Conservation (phyloP, 2,329 filamentous ascomycete genomes). For the Arthrobotrys pseudoclavata region DNA sequence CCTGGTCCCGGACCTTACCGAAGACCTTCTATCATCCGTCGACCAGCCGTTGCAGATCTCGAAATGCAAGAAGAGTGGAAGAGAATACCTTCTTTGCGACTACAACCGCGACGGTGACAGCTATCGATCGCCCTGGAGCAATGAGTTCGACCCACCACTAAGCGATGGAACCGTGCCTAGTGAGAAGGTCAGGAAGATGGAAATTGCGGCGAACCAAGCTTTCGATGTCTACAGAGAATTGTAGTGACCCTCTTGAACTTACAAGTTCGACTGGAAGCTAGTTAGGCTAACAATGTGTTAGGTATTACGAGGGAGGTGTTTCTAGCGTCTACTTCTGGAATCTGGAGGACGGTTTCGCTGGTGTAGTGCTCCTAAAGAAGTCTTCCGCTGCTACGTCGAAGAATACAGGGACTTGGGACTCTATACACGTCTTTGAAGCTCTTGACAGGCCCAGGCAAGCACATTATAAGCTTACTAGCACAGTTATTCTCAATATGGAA, state of each 20-base stretch:
- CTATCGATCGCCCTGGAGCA: slow-evolving; percentile 98
- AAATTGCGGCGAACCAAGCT: slow-evolving; percentile 92
- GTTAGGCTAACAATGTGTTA: slow-evolving; percentile 60
- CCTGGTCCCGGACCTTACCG: slow-evolving; percentile 90
- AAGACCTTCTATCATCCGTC: slow-evolving; percentile 97
- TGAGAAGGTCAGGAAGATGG: slow-evolving; percentile 91
- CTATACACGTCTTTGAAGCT: slow-evolving; percentile 98
- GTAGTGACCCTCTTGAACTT: slow-evolving; percentile 66
- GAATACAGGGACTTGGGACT: slow-evolving; percentile 91
- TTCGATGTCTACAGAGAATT: slow-evolving; percentile 97
- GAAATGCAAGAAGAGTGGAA: slow-evolving; percentile 87
- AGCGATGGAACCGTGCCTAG: slow-evolving; percentile 89
- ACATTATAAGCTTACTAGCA: slow-evolving; percentile 98
- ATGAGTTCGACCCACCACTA: slow-evolving; percentile 94
- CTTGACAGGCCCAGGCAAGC: slow-evolving; percentile 90
- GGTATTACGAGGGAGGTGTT: slow-evolving; percentile 94
- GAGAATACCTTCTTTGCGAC: slow-evolving; percentile 98
- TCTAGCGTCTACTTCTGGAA: slow-evolving; percentile 99
- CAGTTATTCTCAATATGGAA: slow-evolving; percentile 90
- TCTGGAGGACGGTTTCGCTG: slow-evolving; percentile 95
- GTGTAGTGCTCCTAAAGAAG: slow-evolving; percentile 96
- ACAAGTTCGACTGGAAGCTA: neutral
- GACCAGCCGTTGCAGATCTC: slow-evolving; percentile 92
- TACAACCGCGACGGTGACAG: slow-evolving; percentile 99
- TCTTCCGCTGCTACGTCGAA: slow-evolving; percentile 76